Evolutionary conservation across 148 eudicot genomes (phyloP), one percentile per base, ranked within the genome.

Genomic region (Chenopodium quinoa): DNA sequence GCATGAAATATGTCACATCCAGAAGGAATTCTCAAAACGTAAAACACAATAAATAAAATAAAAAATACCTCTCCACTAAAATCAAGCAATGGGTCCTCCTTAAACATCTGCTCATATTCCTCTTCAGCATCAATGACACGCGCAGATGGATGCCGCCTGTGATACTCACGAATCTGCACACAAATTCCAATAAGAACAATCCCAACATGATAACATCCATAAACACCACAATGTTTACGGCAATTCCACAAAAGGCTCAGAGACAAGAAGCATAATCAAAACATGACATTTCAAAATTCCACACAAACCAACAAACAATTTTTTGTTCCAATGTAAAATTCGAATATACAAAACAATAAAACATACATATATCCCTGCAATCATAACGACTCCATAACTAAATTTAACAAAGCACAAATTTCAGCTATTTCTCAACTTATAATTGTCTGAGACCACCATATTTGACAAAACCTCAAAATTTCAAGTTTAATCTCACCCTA

Each of bases 131-230:
- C 97, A 16, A 91, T 86, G 76, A 85, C 92, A 52, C 93, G 97
- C 25, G 96, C 93, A 84, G 98, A 86, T 64, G 95, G 96, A 91
- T 94, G 98, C 32, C 97, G 89, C 84, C 99, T 89, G 77, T 97
- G 98, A 85, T 97, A 94, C 78, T 97, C 99, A 19, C 98, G 94
- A 86, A 97, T 97, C 99, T 97, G 89, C 88, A 84, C 71, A 84
- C 68, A 64, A 20, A 58, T 52, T 52, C 82, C 46, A 76, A 2
- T 19, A 27, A 27, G 27, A 27, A 37, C 66, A 62, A 70, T 68
- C 68, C 47, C 25, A 79, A 71, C 62, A 75, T 34, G 25, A 1
- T 66, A 73, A 66, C 54, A 74, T 11, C 22, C 31, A 80, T 10
- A 60, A 56, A 14, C 0, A 14, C 62, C 62, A 56, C 54, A 50